Evolutionary conservation across 2,329 filamentous ascomycete species (phyloP), one percentile per base, ranked within the genome.

Genomic region (Zalaria sp.): DNA sequence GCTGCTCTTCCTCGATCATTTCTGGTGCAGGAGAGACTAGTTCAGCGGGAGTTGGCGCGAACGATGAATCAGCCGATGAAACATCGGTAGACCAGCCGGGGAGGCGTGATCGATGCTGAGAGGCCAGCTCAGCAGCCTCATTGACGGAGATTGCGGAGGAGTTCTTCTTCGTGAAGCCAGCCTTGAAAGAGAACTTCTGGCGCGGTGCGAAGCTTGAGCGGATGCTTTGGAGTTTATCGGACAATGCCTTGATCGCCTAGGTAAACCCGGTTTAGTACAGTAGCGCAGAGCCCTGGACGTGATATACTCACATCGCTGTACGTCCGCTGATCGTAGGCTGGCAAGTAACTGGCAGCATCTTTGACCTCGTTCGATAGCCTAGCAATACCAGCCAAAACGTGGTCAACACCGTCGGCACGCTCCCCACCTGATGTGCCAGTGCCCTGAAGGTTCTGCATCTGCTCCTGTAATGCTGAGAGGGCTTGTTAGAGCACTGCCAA

Each of bases 301-400:
- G 29, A n/a, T 7, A 32, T n/a, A 45, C 54, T 42, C 62, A 87
- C 84, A 65, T 88, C 79, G 35, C 80, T 75, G 56, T 94, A 96
- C 25, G 82, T 81, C 51, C 84, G 77, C 59, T 91, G 85, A 54
- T 96, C 91, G 57, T 95, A 93, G 5, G 86, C 78, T 3, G 91
- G 87, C 10, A 94, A 76, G 50, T 81, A 86, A 43, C 80, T 79
- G 2, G 82, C 77, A 1, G 84, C 83, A 62, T 95, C 87, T 50
- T 84, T 81, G 34, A 95, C 83, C 52, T 91, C 81, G 48, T 81
- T 82, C 1, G 86, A 87, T 10, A 96, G 71, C 43, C 77, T 75
- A 27, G 83, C 79, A 53, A 96, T 91, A 47, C 77, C 76, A 10
- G 82, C 78, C 9, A 93, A 71, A 50, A 87, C 81, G 53, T 83